Base-by-base conservation (phyloP, 2,329 filamentous ascomycete genomes). In the Pseudocercospora cruenta region DNA sequence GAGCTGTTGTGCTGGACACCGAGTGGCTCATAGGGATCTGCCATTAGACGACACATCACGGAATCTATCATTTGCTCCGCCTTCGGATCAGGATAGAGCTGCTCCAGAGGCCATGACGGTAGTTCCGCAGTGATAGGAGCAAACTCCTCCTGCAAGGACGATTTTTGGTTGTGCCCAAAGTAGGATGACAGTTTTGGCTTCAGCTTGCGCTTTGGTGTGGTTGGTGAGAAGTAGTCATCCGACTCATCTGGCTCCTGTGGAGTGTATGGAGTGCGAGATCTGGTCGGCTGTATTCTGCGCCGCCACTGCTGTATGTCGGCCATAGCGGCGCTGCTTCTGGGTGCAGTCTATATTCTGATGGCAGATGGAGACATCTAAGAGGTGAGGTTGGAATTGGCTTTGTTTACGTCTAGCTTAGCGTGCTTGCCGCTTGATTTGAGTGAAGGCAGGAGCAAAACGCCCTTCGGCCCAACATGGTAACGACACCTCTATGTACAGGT, bases 111-210 rank as follows among this genome's bases (percentile, higher is more conserved):
- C 74, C 74, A 77, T 21, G 70, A 62, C 24, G 73, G 75, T 21
- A 73, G 63, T 21, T 70, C 65, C 28, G 68, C 24, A 7, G 58
- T 45, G 19, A 57, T 49, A 67, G 60, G 65, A 63, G 2, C 33
- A 51, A 33, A n/a, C 21, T 69, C 71, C 28, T 53, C 65, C 2
- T 57, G 61, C 57, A 64, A 14, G 3, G 61, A 64, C 21, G 53
- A 53, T 45, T 65, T 72, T 59, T 39, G 10, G 53, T 67, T 55
- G 68, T 67, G 28, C 61, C 59, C 28, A 71, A 81, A 78, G 71
- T 81, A 81, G 3, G 77, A 77, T 19, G 75, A 73, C 19, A 81
- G 69, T 61, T 80, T 81, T 5, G 80, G 80, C 64, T 75, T 79
- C n/a, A 78, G 67, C 9, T 70, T 68, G 60, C 70, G 73, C 54